A percentile compares a stretch with the other conserved stretches of the same genome.
These are phyloP conservation scores for Plantago ovata DNA, from an alignment of 257 asterid genomes.

Conservation along the genomic window DNA sequence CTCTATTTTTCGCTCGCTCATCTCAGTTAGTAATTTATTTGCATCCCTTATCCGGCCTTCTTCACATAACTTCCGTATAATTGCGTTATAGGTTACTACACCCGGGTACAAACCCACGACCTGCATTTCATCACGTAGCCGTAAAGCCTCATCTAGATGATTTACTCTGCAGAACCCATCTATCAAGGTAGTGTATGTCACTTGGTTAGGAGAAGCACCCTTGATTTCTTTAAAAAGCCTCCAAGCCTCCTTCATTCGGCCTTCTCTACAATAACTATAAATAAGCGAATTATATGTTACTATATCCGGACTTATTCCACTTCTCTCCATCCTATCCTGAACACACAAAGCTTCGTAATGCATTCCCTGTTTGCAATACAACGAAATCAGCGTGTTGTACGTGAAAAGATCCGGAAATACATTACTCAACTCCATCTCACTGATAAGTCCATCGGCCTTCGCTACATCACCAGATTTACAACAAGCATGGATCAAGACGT, in stretches of 20 bases:
- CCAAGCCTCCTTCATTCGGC: constrained; percentile 86
- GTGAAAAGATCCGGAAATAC: constrained; percentile 74
- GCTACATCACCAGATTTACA: constrained; percentile 65
- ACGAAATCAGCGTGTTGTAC: constrained; percentile 67
- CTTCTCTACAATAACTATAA: constrained; percentile 75
- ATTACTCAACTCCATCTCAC: constrained; percentile 64
- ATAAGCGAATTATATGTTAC: constrained; percentile 80
- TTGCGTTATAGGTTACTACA: constrained; percentile 75
- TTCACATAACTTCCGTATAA: constrained; percentile 73
- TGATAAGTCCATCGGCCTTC: constrained; percentile 61
- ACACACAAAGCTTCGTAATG: constrained; percentile 82
- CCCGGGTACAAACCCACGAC: constrained; percentile 58
- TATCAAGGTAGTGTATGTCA: constrained; percentile 78
- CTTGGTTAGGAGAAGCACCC: constrained; percentile 57
- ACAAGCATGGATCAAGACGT: constrained; percentile 84
- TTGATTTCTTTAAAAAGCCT: constrained; percentile 65
- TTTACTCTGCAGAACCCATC: constrained; percentile 80
- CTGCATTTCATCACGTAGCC: constrained; percentile 56
- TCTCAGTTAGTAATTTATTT: constrained; percentile 55
- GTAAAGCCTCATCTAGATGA: constrained; percentile 57
- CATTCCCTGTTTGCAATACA: constrained; percentile 88
- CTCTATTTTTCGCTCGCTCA: constrained; percentile 58
- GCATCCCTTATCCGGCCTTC: constrained; percentile 71
- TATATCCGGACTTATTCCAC: constrained; percentile 67
- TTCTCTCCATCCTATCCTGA: constrained; percentile 78